A percentile compares a stretch with the other conserved stretches of the same genome.
These are phyloP conservation scores for Casaregolazyma suthepensis DNA, from an alignment of 1,139 yeast genomes.

Conservation along the genomic window DNA sequence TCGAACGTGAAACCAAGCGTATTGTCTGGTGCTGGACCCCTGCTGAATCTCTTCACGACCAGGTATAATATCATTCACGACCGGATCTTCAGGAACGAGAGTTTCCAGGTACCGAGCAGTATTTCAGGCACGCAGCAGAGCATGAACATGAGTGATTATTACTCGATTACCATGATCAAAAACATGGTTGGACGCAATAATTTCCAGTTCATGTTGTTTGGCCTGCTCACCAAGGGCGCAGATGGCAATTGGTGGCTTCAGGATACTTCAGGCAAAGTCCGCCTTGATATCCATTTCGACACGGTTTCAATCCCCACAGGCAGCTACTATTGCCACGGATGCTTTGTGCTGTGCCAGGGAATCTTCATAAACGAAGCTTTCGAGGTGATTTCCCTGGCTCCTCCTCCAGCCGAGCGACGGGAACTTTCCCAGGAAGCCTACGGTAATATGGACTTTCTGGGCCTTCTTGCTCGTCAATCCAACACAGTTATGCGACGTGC, in stretches of 20 bases:
- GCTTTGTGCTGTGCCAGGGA: slow-evolving; percentile 79
- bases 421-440: slow-evolving; percentile 58
- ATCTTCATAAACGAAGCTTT: slow-evolving; percentile 62
- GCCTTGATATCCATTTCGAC: slow-evolving; percentile 54
- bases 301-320: slow-evolving; percentile 49
- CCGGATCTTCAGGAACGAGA: slow-evolving; percentile 67
- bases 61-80: slow-evolving; percentile 62
- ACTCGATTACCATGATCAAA: slow-evolving; percentile 68
- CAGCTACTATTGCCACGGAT: slow-evolving; percentile 71
- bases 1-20: slow-evolving; percentile 26
- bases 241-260: slow-evolving; percentile 71
- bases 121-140: slow-evolving; percentile 28
- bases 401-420: slow-evolving; percentile 84
- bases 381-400: slow-evolving; percentile 70
- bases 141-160: slow-evolving; percentile 25
- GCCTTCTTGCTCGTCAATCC: slow-evolving; percentile 41
- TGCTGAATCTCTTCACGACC: slow-evolving; percentile 34
- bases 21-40: slow-evolving; percentile 31
- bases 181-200: slow-evolving; percentile 84
- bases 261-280: slow-evolving; percentile 76
- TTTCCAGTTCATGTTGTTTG: slow-evolving; percentile 67
- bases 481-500: slow-evolving; percentile 21
- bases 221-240: slow-evolving; percentile 57
- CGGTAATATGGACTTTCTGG: slow-evolving; percentile 76
- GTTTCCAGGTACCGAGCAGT: slow-evolving; percentile 48